Evolutionary conservation across 805 yeast species (phyloP), one percentile per base, ranked within the genome.

Genomic region (Sungouiozyma intestinalis): DNA sequence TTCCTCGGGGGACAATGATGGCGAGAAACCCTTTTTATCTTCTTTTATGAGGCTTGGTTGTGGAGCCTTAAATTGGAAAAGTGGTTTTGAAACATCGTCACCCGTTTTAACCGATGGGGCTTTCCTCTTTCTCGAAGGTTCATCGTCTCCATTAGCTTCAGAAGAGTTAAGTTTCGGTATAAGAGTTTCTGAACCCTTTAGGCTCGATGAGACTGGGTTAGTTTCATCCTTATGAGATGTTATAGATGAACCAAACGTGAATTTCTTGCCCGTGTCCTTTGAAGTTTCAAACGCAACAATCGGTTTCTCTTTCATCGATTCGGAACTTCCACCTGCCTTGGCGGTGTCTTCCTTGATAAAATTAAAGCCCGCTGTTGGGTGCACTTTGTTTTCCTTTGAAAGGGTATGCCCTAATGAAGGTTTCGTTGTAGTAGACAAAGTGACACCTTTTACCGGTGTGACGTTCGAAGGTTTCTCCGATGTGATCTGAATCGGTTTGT

Each of bases 281-380:
- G n/a, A n/a, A n/a, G n/a, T n/a, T n/a, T n/a, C n/a, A n/a, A n/a
- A 7, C 29, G 11, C 11, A 7, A 7, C 11, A 11, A 24, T 24
- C 11, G 29, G 29, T 24, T 11, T 11, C 29, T 24, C 11, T 11
- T 24, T 24, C 11, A 11, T 24, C 11, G 29, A 24, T 24, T 24
- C 29, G 29, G 11, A 7, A 24, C 29, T 27, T 20, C 43, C 44
- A 42, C 48, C 48, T 1, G 57, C 48, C 2, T 54, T 52, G 3
- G 54, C 53, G 11, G 51, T 54, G 16, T 41, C 43, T 15, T 47
- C 40, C 32, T 54, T 58, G 8, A 59, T 40, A 36, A 61, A 61
- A 43, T 61, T 62, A 35, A 61, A 61, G 2, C 62, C 64, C 2
- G 50, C 44, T 3, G 63, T 56, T 13, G 65, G 65, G 14, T 44